Base-by-base conservation (phyloP, 1,284 basidiomycete species). In the Melampsora allii-populina region DNA sequence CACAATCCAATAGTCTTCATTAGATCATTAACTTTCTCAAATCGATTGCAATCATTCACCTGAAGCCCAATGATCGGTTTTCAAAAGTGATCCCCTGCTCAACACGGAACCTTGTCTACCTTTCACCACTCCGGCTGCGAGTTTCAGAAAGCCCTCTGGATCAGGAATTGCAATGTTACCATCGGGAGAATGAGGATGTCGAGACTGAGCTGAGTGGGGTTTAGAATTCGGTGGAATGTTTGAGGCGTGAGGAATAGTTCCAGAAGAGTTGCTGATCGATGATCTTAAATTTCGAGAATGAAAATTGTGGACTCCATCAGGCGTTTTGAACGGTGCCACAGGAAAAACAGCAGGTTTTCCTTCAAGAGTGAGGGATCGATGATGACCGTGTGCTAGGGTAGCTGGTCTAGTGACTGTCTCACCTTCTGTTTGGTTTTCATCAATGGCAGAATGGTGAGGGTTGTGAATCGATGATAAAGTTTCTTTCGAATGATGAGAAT, bases 61-160 rank as follows among this genome's bases (percentile, higher is more conserved):
- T 33, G 63, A 66, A 29, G 71, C 71, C 50, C 48, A 66, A 61
- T 74, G 64, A 61, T 74, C 71, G 21, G 71, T 74, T 33, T 74
- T 74, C 61, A 74, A 63, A 12, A 74, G 24, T 29, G 64, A 74
- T 33, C 71, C 71, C 14, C 71, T 48, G 21, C 63, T 66, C 36
- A 74, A 63, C 39, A 74, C 71, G 6, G 71, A 66, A n/a, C 71
- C 71, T 46, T 74, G 71, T 24, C 71, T 48, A 61, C 61, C 56
- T 46, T 74, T 74, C 36, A 74, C 71, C 21, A 74, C 71, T 50
- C 71, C 71, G 33, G 33, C 24, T 27, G 71, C 71, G 5, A 74
- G n/a, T 36, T 59, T 58, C 50, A 65, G 29, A 19, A 74, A 74
- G 27, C 63, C 36, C 7, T 59, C n/a, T 24, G 39, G 50, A 66